Percentiles rank a stretch among this genome's conserved stretches.
phyloP scores from a whole-genome alignment of 2,329 filamentous ascomycete genomes.

The Ceratocystis lukuohia region DNA sequence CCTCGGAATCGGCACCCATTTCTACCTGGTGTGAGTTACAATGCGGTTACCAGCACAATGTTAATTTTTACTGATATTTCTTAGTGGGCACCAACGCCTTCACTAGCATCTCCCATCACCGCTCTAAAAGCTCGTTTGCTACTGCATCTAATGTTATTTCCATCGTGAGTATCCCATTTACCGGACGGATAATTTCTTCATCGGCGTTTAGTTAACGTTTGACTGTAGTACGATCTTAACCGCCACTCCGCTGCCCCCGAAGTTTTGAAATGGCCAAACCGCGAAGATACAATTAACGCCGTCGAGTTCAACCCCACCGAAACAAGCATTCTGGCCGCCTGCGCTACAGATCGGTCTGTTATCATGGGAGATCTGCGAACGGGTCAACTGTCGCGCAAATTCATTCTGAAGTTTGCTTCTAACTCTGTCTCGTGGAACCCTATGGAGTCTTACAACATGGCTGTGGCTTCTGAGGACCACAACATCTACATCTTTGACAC shows the following conservation, averaged over 20 bases:
- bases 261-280: conserved; percentile 73
- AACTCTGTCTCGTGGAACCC: conserved; percentile 89
- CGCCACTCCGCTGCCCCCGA: conserved; percentile 69
- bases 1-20: conserved; percentile 54
- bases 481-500: conserved; percentile 84
- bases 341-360: conserved; percentile 71
- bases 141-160: conserved; percentile 64
- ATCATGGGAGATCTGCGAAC: conserved; percentile 89
- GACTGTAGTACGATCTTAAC: conserved; percentile 58
- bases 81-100: conserved; percentile 62
- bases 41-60: background rate
- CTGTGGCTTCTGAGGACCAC: conserved; percentile 86
- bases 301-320: conserved; percentile 89
- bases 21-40: conserved; percentile 51
- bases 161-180: conserved; percentile 31
- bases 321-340: conserved; percentile 77
- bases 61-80: background rate
- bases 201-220: background rate
- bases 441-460: conserved; percentile 93
- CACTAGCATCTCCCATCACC: conserved; percentile 71
- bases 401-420: conserved; percentile 65
- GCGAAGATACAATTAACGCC: conserved; percentile 77
- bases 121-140: conserved; percentile 65
- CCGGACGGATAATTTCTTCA: background rate
- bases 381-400: conserved; percentile 66